These are phyloP conservation scores for Wallacemonas sp. DNA, from an alignment of 208 protist species.

Conservation along the genomic window DNA sequence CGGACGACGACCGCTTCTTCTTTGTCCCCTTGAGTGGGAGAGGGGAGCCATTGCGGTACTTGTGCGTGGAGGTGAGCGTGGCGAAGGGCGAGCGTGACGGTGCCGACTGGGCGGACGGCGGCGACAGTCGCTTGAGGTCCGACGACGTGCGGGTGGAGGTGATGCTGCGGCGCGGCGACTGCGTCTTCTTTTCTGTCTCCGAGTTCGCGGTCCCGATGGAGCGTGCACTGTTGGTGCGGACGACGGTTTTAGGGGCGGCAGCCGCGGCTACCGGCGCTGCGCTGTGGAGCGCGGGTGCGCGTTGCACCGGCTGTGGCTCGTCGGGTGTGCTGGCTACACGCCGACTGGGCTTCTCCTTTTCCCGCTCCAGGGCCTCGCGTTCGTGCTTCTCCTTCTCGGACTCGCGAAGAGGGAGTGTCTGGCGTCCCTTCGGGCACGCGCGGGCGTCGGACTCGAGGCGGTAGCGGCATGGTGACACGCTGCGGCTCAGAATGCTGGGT, in stretches of 20 bases:
- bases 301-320: slow-evolving; percentile 12
- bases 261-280: neutral
- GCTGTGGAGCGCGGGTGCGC: slow-evolving; percentile 7
- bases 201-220: slow-evolving; percentile 26
- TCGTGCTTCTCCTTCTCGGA: slow-evolving; percentile 12
- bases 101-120: slow-evolving; percentile 29
- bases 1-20: slow-evolving; percentile 12
- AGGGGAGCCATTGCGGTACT: slow-evolving; percentile 85
- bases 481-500: slow-evolving; percentile 78
- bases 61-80: slow-evolving; percentile 67
- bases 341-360: slow-evolving; percentile 26
- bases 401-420: slow-evolving; percentile 33
- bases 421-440: slow-evolving; percentile 60
- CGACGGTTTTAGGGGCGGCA: slow-evolving; percentile 2
- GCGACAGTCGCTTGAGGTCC: slow-evolving; percentile 34
- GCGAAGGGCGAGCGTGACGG: slow-evolving; percentile 60
- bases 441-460: slow-evolving; percentile 62
- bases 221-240: slow-evolving; percentile 18
- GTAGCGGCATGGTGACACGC: slow-evolving; percentile 60
- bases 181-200: slow-evolving; percentile 12
- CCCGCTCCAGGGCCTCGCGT: slow-evolving; percentile 3
- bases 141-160: neutral
- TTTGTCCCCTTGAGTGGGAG: slow-evolving; percentile 59
- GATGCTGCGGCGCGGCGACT: slow-evolving; percentile 12
- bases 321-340: slow-evolving; percentile 10